Evolutionary conservation across 2,329 filamentous ascomycete species (phyloP).

Genomic region (Calonectria hongkongensis): DNA sequence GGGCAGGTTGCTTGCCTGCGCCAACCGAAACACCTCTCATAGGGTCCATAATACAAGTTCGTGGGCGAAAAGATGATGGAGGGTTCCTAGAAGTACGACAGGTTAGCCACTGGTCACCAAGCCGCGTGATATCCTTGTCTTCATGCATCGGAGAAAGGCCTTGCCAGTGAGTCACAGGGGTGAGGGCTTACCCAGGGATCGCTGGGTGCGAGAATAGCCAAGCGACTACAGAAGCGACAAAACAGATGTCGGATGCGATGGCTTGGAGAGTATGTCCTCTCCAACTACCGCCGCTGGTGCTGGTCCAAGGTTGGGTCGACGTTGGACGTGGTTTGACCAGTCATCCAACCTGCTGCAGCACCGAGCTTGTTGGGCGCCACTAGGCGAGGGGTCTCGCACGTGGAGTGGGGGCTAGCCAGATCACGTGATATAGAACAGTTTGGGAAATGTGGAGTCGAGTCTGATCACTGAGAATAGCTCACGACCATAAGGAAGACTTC

Average conservation of each 20-base stretch:
- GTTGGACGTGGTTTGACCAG: conserved; percentile 37
- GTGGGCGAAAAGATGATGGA: conserved; percentile 20
- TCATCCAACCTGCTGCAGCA: conserved; percentile 42
- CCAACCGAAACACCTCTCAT: conserved; percentile 57
- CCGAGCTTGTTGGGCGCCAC: conserved; percentile 53
- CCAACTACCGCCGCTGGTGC: conserved; percentile 30
- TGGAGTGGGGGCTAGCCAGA: conserved; percentile 44
- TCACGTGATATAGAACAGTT: conserved; percentile 47
- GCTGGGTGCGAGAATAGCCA: conserved; percentile 2
- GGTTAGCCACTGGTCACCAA: conserved; percentile 41
- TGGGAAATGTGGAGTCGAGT: conserved; percentile 7
- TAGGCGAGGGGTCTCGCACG: conserved; percentile 57
- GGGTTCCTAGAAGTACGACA: conserved; percentile 32
- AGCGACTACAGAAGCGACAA: neutral
- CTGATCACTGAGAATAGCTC: neutral
- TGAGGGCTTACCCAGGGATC: neutral
- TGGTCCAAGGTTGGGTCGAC: conserved; percentile 33
- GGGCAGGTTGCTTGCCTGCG: conserved; percentile 56
- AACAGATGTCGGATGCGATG: neutral
- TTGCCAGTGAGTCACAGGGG: conserved; percentile 12
- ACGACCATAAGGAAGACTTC: neutral
- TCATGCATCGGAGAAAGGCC: neutral
- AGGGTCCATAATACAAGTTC: conserved; percentile 54
- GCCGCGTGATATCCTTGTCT: conserved; percentile 21
- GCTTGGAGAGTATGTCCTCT: conserved; percentile 19